phyloP scores from a whole-genome alignment of 75 land plant genomes.

The Cryptomeria japonica region DNA sequence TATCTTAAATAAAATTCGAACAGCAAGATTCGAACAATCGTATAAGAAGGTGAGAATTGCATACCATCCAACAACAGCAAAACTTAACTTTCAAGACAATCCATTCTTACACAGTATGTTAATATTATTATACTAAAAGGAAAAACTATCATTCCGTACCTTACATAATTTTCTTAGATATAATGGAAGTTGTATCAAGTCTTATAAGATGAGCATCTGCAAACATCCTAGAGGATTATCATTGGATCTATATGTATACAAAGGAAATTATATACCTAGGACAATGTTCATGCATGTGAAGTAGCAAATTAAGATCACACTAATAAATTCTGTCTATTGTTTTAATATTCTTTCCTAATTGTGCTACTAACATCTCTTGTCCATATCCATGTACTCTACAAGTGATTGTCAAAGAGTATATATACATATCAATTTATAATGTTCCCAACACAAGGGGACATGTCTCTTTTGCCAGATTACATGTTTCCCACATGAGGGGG shows the following conservation, averaged over 20 bases:
- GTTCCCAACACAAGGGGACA: no score
- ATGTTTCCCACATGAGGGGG: no score
- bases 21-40: no score
- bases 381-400: background rate
- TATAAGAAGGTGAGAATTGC: background rate
- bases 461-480: no score
- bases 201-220: background rate
- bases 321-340: no score
- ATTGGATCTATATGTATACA: background rate
- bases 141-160: background rate
- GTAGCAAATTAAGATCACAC: no score
- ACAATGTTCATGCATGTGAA: background rate
- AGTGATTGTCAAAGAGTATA: background rate
- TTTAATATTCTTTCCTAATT: no score
- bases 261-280: background rate
- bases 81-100: background rate
- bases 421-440: no score
- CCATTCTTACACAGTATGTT: background rate
- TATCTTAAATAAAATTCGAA: no score
- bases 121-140: no score
- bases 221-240: background rate
- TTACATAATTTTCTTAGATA: no score
- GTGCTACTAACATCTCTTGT: background rate
- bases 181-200: background rate
- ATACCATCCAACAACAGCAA: background rate